Percentiles rank a stretch among this genome's conserved stretches.
These are phyloP conservation scores for Shiraia bambusicola DNA, from an alignment of 2,329 filamentous ascomycete genomes.

Conservation along the genomic window DNA sequence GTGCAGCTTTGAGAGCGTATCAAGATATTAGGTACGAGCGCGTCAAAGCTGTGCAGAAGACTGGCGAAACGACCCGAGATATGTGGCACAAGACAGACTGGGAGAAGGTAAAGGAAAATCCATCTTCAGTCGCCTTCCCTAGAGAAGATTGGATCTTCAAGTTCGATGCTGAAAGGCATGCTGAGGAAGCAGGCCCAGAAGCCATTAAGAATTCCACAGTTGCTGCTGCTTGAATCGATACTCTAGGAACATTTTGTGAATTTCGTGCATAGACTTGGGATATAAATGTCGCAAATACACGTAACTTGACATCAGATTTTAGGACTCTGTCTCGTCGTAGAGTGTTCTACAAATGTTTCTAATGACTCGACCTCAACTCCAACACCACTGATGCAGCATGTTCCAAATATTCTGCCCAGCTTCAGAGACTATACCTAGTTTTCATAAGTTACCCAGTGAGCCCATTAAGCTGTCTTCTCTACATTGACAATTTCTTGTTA, in stretches of 20 bases:
- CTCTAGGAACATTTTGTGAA: background rate
- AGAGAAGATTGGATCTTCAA: conserved; percentile 38
- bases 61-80: conserved; percentile 37
- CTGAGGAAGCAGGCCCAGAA: conserved; percentile 33
- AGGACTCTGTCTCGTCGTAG: background rate
- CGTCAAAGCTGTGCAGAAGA: conserved; percentile 38
- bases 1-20: conserved; percentile 32
- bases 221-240: background rate
- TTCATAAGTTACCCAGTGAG: background rate
- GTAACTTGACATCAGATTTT: background rate
- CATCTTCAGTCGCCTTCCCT: conserved; percentile 32
- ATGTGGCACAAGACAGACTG: conserved; percentile 42
- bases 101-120: conserved; percentile 37
- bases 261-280: background rate
- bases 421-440: background rate
- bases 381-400: too few relatives aligned
- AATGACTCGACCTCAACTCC: too few relatives aligned
- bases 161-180: conserved; percentile 34
- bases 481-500: conserved; percentile 12
- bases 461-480: background rate
- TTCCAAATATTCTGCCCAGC: too few relatives aligned
- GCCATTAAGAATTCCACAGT: conserved; percentile 22
- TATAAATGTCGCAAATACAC: background rate
- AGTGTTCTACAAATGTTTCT: too few relatives aligned
- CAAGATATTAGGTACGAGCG: conserved; percentile 39